These are phyloP conservation scores for Priceomyces medius DNA, from an alignment of 805 yeast genomes.

Conservation along the genomic window DNA sequence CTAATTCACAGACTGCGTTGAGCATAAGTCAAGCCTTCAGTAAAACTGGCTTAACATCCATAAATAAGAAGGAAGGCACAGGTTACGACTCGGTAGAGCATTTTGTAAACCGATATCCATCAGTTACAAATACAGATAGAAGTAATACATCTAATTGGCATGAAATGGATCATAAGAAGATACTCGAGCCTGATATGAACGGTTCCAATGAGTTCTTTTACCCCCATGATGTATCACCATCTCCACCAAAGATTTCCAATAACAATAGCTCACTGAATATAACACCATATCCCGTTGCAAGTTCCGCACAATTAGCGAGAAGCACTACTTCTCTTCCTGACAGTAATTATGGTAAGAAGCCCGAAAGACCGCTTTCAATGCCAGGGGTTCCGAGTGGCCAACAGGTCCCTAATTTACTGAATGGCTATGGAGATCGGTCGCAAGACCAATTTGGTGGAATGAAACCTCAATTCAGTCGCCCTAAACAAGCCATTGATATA, in stretches of 20 bases:
- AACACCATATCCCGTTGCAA: neutral
- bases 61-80: neutral
- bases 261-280: too few relatives aligned
- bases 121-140: neutral
- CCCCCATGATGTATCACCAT: neutral
- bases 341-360: neutral
- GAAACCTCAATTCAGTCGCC: constrained; percentile 1
- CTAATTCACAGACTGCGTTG: neutral
- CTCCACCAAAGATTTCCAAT: neutral
- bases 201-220: neutral
- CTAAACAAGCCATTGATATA: neutral
- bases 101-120: constrained; percentile 9
- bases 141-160: neutral
- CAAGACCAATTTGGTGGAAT: neutral
- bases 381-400: too few relatives aligned
- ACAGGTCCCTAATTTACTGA: neutral
- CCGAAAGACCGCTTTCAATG: too few relatives aligned
- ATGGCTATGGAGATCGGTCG: neutral
- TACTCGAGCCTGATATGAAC: neutral
- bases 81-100: constrained; percentile 6
- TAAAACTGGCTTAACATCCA: neutral
- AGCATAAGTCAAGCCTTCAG: constrained; percentile 1
- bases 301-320: neutral
- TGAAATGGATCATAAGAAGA: neutral
- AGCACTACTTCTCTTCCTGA: neutral